Conservation (phyloP, 2,329 filamentous ascomycete genomes). For the Scedosporium dehoogii region DNA sequence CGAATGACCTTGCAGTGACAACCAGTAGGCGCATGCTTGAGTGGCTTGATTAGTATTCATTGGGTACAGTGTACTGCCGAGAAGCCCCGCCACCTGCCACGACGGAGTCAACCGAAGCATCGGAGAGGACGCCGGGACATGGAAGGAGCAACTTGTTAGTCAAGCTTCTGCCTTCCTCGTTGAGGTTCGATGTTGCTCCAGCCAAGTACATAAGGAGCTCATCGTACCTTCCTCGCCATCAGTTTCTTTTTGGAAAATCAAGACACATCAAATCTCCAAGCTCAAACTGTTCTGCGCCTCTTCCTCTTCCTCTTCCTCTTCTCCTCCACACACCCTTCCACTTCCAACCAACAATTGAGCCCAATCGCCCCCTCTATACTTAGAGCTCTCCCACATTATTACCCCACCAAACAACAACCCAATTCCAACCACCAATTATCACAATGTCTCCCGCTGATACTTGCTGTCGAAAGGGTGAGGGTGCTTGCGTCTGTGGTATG, state of each 20-base stretch:
- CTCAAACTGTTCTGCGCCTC: too few relatives aligned
- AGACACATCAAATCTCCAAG: too few relatives aligned
- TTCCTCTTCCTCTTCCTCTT: too few relatives aligned
- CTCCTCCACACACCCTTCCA: too few relatives aligned
- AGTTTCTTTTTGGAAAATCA: too few relatives aligned
- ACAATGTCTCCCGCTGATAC: conserved; percentile 2
- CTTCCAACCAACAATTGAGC: neutral
- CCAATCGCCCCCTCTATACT: neutral
- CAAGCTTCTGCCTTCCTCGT: neutral
- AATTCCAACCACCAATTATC: neutral
- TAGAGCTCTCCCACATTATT: neutral
- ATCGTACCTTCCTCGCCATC: too few relatives aligned
- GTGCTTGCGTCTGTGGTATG: conserved; percentile 7
- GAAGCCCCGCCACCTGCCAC: neutral
- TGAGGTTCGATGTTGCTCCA: too few relatives aligned
- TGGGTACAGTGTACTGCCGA: neutral
- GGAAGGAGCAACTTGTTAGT: neutral
- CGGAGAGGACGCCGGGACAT: neutral
- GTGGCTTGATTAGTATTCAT: neutral
- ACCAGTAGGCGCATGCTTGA: neutral
- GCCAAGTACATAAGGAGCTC: too few relatives aligned
- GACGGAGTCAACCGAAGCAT: neutral
- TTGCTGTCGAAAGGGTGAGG: conserved; percentile 7
- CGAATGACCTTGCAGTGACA: neutral
- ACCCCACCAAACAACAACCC: neutral